A percentile compares a stretch with the other conserved stretches of the same genome.
phyloP scores from a whole-genome alignment of 2,329 filamentous ascomycete species.

The Aureobasidium sp. region DNA sequence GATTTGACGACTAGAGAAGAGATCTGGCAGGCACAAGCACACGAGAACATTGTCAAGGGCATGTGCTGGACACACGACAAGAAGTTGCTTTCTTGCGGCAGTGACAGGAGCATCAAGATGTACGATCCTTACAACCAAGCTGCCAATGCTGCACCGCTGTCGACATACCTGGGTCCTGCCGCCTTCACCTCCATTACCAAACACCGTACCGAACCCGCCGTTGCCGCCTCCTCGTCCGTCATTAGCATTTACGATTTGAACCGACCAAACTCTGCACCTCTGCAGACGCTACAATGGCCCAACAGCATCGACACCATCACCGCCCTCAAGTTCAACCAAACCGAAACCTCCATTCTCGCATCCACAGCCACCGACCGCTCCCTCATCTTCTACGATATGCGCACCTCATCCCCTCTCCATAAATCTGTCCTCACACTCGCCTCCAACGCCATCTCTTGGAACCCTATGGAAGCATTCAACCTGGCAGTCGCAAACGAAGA shows the following conservation, averaged over 20 bases:
- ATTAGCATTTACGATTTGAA: constrained; percentile 88
- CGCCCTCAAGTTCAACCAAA: constrained; percentile 81
- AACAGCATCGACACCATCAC: constrained; percentile 86
- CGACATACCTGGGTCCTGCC: constrained; percentile 75
- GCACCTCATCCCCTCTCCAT: constrained; percentile 74
- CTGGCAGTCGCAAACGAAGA: constrained; percentile 91
- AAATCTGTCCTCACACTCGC: constrained; percentile 77
- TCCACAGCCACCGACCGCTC: constrained; percentile 80
- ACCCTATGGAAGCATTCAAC: constrained; percentile 95
- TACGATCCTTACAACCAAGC: constrained; percentile 80
- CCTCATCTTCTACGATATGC: constrained; percentile 84
- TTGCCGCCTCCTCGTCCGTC: constrained; percentile 65
- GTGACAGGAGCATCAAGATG: constrained; percentile 80
- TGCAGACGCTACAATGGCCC: constrained; percentile 80
- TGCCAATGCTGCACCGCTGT: constrained; percentile 61
- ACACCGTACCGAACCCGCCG: constrained; percentile 69
- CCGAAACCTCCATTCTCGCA: constrained; percentile 83
- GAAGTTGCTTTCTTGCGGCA: constrained; percentile 79
- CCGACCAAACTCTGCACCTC: constrained; percentile 66
- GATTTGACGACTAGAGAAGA: constrained; percentile 67
- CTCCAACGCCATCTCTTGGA: constrained; percentile 81
- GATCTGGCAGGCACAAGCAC: constrained; percentile 70
- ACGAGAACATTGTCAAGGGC: constrained; percentile 90
- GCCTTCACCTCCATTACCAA: constrained; percentile 80
- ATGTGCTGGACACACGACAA: constrained; percentile 82